Evolutionary conservation across 495 filamentous ascomycete genomes (phyloP).

Genomic region (Xylaria bambusicola): DNA sequence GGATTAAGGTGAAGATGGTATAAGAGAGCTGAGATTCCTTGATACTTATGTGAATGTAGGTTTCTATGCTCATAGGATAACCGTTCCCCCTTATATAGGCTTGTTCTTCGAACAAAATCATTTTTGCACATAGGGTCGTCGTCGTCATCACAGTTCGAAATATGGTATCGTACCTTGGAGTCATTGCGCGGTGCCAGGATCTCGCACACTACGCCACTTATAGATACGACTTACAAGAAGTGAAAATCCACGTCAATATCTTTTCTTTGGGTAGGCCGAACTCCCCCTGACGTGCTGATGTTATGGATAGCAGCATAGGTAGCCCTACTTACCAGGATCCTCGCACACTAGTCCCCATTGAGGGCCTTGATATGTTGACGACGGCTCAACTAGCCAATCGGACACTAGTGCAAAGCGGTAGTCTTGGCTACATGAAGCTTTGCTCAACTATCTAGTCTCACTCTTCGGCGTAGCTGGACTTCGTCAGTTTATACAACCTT

Average conservation of each 20-base stretch:
- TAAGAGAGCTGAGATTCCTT: too few relatives aligned
- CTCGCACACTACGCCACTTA: slow-evolving; percentile 8
- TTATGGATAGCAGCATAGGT: too few relatives aligned
- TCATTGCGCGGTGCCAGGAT: neutral
- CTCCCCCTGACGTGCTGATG: too few relatives aligned
- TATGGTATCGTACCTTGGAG: neutral
- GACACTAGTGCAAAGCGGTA: neutral
- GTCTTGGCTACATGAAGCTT: neutral
- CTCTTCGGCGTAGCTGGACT: neutral
- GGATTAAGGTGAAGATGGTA: neutral
- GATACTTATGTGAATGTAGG: too few relatives aligned
- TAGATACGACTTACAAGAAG: neutral
- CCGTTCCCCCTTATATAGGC: neutral
- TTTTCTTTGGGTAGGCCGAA: too few relatives aligned
- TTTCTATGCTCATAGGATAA: too few relatives aligned
- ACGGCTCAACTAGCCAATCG: neutral
- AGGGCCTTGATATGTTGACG: neutral
- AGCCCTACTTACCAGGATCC: neutral
- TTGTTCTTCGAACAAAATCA: too few relatives aligned
- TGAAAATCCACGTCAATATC: too few relatives aligned
- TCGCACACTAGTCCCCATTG: slow-evolving; percentile 31
- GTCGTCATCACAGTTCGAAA: neutral
- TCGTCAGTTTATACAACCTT: too few relatives aligned
- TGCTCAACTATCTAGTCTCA: too few relatives aligned
- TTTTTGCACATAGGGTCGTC: too few relatives aligned